Base-by-base conservation (phyloP, 1,284 basidiomycete genomes). In the Cutaneotrichosporon spelunceum region DNA sequence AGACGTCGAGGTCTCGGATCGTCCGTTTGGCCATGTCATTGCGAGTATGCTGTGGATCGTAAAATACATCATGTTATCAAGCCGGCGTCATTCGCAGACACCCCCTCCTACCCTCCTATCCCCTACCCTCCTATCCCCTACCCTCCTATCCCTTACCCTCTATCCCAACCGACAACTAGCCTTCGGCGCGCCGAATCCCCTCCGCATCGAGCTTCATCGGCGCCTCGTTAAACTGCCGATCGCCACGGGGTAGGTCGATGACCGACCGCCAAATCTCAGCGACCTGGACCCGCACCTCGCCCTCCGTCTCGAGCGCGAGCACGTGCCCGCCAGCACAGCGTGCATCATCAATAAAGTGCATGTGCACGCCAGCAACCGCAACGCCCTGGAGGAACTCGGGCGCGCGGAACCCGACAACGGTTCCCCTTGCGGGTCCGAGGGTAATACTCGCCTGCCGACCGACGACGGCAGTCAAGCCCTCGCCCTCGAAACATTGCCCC, bases 261-360 rank as follows among this genome's bases (percentile, higher is more conserved):
- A 57, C 36, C 0, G 47, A 54, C n/a, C 49, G 27, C 57, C 61
- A 61, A 10, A 56, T 6, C 45, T 60, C 53, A 19, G 61, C 54
- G 9, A 59, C 57, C 53, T 59, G 48, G 0, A 63, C 57, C 1
- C 54, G 19, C 19, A 66, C 64, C 36, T 66, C 64, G 10, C 61
- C 64, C 14, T 61, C 64, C 11, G 45, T 59, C 59, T 66, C 64
- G 33, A 66, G 54, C 21, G 53, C 61, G 24, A 66, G 61, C 9
- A 66, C 57, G 21, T 66, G 64, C 4, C 64, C 64, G 21, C 64
- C 64, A 23, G 53, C 55, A 16, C 9, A 27, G 2, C 53, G 48
- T 19, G 47, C 64, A 2, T 56, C 61, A 36, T 59, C 56, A 54
- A 66, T 63, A 39, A 61, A 66, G 61, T 66, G 64, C 61, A 66